Evolutionary conservation across 495 filamentous ascomycete species (phyloP).

Genomic region (Xylaria intraflava): DNA sequence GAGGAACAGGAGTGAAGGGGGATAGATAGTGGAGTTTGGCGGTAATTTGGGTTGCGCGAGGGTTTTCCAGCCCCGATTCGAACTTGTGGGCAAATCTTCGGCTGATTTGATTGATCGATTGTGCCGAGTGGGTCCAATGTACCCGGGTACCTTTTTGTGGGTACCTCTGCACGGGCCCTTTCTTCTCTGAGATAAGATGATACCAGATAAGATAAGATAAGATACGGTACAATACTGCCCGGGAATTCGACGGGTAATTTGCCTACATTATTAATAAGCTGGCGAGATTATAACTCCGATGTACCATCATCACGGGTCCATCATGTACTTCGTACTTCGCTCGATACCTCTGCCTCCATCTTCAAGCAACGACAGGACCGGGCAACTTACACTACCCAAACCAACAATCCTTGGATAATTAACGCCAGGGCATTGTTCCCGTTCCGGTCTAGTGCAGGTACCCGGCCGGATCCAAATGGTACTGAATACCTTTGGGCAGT

Average conservation of each 20-base stretch:
- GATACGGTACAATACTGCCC: too few species aligned
- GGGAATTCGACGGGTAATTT: too few species aligned
- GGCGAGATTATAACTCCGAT: too few species aligned
- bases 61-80: slow-evolving; percentile 31
- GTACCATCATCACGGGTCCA: too few species aligned
- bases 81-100: slow-evolving; percentile 31
- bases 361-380: too few species aligned
- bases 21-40: slow-evolving; percentile 27
- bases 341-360: too few species aligned
- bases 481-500: not conserved
- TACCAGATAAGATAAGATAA: not conserved
- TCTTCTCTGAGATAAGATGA: not conserved
- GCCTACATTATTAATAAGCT: too few species aligned
- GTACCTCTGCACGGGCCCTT: slow-evolving; percentile 1
- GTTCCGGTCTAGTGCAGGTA: slow-evolving; percentile 4
- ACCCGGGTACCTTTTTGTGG: too few species aligned
- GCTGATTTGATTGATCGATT: slow-evolving; percentile 7
- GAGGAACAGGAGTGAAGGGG: slow-evolving; percentile 15
- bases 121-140: not conserved
- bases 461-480: not conserved
- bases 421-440: not conserved
- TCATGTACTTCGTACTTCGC: too few species aligned
- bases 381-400: not conserved
- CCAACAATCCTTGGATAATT: not conserved
- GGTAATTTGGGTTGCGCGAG: slow-evolving; percentile 25